A percentile compares a stretch with the other conserved stretches of the same genome.
Conservation (phyloP, 2,329 filamentous ascomycete genomes). For the Sporothrix sp. region DNA sequence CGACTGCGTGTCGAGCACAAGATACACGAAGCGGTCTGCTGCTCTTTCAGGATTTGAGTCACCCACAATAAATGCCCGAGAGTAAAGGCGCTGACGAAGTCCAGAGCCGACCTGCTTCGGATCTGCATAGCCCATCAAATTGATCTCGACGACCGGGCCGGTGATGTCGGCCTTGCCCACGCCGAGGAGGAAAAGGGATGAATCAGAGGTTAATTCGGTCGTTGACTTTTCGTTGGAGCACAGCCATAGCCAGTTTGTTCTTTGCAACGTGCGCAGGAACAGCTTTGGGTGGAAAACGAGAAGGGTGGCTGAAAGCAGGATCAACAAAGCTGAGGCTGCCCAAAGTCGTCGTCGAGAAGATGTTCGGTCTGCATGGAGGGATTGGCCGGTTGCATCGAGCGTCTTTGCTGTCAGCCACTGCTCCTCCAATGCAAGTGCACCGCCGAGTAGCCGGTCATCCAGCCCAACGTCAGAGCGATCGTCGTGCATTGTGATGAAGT, state of each 20-base stretch:
- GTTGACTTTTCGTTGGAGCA: too few species aligned
- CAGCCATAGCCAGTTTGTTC: too few species aligned
- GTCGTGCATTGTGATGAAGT: too few species aligned
- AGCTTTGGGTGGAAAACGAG: too few species aligned
- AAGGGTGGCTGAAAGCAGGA: too few species aligned
- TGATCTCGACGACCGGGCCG: conserved; percentile 76
- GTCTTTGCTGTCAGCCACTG: neutral
- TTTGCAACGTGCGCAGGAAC: too few species aligned
- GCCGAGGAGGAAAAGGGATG: conserved; percentile 36
- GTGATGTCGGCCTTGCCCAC: conserved; percentile 47
- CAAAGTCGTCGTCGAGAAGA: too few species aligned
- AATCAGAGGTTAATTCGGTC: neutral
- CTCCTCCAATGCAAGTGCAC: neutral
- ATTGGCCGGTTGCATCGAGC: too few species aligned
- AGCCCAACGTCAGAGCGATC: neutral
- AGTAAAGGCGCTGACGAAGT: conserved; percentile 74
- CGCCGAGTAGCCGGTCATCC: neutral
- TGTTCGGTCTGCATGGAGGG: too few species aligned
- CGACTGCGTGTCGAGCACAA: conserved; percentile 76
- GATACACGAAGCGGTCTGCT: conserved; percentile 67
- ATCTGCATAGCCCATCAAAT: conserved; percentile 82
- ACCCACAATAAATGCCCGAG: conserved; percentile 77
- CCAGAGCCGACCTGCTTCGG: conserved; percentile 70
- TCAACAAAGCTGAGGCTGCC: too few species aligned
- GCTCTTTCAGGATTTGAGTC: conserved; percentile 53